These are phyloP conservation scores for Thamnidium elegans DNA, from an alignment of 192 early-diverging fungal genomes.

Conservation along the genomic window DNA sequence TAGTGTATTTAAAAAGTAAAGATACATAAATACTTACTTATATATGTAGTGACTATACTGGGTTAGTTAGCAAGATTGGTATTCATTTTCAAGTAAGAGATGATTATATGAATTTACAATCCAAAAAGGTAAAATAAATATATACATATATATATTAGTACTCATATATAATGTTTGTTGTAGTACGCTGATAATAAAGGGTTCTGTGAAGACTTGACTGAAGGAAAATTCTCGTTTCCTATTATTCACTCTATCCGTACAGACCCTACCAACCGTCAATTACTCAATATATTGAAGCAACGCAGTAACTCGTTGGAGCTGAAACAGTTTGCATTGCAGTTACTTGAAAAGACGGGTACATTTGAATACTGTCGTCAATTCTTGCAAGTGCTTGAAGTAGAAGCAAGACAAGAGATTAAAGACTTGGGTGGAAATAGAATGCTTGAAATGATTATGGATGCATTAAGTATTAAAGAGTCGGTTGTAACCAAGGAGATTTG, in stretches of 20 bases:
- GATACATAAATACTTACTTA: not conserved
- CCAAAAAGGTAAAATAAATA: constrained; percentile 56
- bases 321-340: constrained; percentile 81
- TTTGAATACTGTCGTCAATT: constrained; percentile 78
- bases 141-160: not conserved
- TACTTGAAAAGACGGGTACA: constrained; percentile 74
- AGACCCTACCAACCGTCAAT: constrained; percentile 57
- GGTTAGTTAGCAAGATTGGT: constrained; percentile 84
- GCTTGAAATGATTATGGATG: constrained; percentile 59
- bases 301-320: constrained; percentile 76
- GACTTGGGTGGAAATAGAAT: constrained; percentile 76
- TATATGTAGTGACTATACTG: constrained; percentile 68
- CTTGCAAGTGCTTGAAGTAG: constrained; percentile 60
- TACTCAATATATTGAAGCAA: constrained; percentile 89
- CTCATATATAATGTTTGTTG: not conserved
- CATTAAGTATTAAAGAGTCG: not conserved
- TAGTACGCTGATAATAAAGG: constrained; percentile 94
- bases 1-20: not conserved
- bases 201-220: constrained; percentile 96
- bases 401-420: constrained; percentile 61
- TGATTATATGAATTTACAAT: constrained; percentile 94
- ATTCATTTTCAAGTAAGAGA: constrained; percentile 97
- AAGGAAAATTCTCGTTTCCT: constrained; percentile 98
- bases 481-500: not conserved
- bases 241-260: constrained; percentile 83